Conservation (phyloP, 148 eudicot species). For the Vaccinium darrowii region DNA sequence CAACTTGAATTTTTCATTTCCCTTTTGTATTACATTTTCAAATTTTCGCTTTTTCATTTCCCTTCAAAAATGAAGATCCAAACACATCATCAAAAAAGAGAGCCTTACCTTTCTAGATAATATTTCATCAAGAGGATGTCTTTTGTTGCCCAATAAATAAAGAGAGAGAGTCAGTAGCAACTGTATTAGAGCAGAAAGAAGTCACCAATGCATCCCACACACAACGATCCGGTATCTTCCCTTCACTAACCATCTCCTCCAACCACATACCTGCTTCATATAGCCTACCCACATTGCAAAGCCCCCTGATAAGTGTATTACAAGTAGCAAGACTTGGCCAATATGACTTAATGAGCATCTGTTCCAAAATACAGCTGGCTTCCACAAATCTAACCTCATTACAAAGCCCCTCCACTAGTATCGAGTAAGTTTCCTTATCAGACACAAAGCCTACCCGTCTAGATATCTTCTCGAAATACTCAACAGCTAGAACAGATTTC, state of each 20-base stretch:
- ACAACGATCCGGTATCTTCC: constrained; percentile 48
- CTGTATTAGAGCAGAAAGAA: constrained; percentile 38
- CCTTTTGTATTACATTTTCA: background rate
- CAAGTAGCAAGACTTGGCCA: constrained; percentile 51
- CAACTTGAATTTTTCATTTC: background rate
- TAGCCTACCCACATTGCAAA: constrained; percentile 45
- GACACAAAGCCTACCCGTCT: constrained; percentile 61
- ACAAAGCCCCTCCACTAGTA: constrained; percentile 64
- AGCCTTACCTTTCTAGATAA: background rate
- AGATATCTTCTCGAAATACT: constrained; percentile 65
- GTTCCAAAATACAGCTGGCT: constrained; percentile 62
- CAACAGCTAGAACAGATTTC: constrained; percentile 44
- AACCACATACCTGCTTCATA: constrained; percentile 79
- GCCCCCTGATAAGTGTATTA: constrained; percentile 60
- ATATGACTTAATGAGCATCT: constrained; percentile 53
- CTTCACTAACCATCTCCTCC: constrained; percentile 91
- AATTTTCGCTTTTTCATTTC: background rate
- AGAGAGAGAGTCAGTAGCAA: constrained; percentile 17
- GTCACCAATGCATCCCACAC: constrained; percentile 58
- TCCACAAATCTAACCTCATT: constrained; percentile 53
- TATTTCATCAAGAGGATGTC: constrained; percentile 5
- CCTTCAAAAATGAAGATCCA: background rate
- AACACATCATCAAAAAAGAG: background rate
- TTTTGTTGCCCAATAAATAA: constrained; percentile 21
- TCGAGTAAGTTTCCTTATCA: constrained; percentile 54